Base-by-base conservation (phyloP, 2,329 filamentous ascomycete species). In the Fusarium devonianum region DNA sequence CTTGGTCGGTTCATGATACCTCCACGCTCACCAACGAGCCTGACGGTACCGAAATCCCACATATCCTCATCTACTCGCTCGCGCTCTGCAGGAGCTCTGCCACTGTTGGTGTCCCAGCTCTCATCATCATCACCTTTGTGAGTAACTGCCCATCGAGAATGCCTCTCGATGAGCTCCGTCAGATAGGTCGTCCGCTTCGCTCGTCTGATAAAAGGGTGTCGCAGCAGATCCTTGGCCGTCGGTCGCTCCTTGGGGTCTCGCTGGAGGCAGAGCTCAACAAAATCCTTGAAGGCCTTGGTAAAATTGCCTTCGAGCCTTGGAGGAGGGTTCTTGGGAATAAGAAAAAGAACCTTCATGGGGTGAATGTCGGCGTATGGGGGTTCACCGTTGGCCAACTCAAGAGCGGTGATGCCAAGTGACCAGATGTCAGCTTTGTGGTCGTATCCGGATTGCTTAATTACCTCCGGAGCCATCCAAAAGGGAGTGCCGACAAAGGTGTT, bases 381-480 rank as follows among this genome's bases (percentile, higher is more conserved):
- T 69, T 97, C 92, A 57, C 93, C 92, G 56, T 90, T 89, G 44
- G 93, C 93, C 57, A 97, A 74, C 71, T 97, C 93, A 30, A 97
- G 82, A 2, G 93, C 92, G 1, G 93, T 97, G 69, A 97, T 97
- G 28, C 93, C 93, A 13, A 97, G 78, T 2, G 93, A 97, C 93
- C 93, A 97, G 49, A 97, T 96, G 69, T 97, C 93, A 33, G 93
- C 93, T 75, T 97, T 97, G 75, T 96, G 91, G 71, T 97, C 93
- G 76, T 97, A 97, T 37, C 93, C 93, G 49, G 92, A 96, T 72
- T 99, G 93, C 75, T 96, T 96, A 72, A 99, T 99, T 45, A 97
- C 93, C 74, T 99, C 93, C 9, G 93, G 93, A 3, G 94, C 93
- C 93, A 99, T 99, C 94, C 94, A 99, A 71, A 97, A 99, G 1